These are phyloP conservation scores for Escovopsis sp. DNA, from an alignment of 2,329 filamentous ascomycete genomes.

Conservation along the genomic window DNA sequence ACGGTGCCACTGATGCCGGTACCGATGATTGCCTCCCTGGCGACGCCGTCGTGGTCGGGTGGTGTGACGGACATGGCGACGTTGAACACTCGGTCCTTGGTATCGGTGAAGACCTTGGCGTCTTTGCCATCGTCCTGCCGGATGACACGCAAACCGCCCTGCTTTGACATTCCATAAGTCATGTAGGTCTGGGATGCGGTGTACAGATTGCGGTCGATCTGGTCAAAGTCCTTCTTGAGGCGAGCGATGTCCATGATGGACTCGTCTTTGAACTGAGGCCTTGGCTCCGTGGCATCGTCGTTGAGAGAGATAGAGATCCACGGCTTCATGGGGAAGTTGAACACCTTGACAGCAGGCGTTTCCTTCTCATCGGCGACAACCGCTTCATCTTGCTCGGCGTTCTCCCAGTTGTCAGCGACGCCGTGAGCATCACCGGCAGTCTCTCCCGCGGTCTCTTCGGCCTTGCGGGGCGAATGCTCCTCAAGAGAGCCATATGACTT, in stretches of 20 bases:
- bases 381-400: conserved; percentile 58
- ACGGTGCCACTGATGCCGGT: conserved; percentile 91
- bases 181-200: conserved; percentile 85
- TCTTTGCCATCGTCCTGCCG: conserved; percentile 87
- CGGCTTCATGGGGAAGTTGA: conserved; percentile 92
- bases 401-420: conserved; percentile 84
- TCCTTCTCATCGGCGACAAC: conserved; percentile 52
- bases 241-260: conserved; percentile 84
- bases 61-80: conserved; percentile 65
- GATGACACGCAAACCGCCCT: conserved; percentile 83
- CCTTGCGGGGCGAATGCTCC: conserved; percentile 20
- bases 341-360: conserved; percentile 57
- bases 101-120: conserved; percentile 80
- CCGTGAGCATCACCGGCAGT: conserved; percentile 41
- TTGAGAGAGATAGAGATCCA: conserved; percentile 81
- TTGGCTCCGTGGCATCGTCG: conserved; percentile 37
- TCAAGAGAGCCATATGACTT: conserved; percentile 40
- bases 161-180: conserved; percentile 85
- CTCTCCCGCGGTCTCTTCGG: conserved; percentile 28
- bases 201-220: conserved; percentile 86
- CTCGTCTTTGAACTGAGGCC: conserved; percentile 57
- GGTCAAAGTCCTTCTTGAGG: conserved; percentile 94
- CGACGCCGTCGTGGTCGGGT: conserved; percentile 37
- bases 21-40: conserved; percentile 72
- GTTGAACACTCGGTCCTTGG: conserved; percentile 89